A percentile compares a stretch with the other conserved stretches of the same genome.
phyloP scores from a whole-genome alignment of 805 yeast genomes.

The Nakazawaea sp. region DNA sequence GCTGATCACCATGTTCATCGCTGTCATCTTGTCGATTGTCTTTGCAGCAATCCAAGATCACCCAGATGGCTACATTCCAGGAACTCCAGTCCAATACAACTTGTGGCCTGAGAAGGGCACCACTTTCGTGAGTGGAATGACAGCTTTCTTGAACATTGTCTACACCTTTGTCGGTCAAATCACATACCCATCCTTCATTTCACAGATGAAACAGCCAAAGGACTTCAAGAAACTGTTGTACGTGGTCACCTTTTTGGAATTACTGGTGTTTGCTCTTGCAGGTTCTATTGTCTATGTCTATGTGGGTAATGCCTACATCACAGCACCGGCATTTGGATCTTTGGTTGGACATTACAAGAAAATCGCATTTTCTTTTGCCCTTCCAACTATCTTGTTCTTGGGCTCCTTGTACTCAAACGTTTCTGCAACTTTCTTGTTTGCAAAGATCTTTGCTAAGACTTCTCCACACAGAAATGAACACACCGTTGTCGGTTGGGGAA shows the following conservation, averaged over 20 bases:
- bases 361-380: slow-evolving; percentile 52
- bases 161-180: slow-evolving; percentile 62
- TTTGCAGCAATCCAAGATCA: slow-evolving; percentile 48
- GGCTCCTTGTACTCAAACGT: slow-evolving; percentile 52
- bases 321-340: slow-evolving; percentile 57
- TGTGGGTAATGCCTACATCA: slow-evolving; percentile 46
- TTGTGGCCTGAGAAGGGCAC: slow-evolving; percentile 48
- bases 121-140: slow-evolving; percentile 46
- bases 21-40: slow-evolving; percentile 43
- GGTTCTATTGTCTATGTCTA: slow-evolving; percentile 56
- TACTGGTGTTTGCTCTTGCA: slow-evolving; percentile 42
- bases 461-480: slow-evolving; percentile 40
- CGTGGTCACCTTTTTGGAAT: slow-evolving; percentile 43
- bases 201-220: slow-evolving; percentile 50
- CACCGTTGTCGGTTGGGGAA: slow-evolving; percentile 44
- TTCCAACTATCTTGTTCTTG: slow-evolving; percentile 50
- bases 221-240: slow-evolving; percentile 53
- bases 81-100: slow-evolving; percentile 33
- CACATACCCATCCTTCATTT: slow-evolving; percentile 55
- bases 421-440: slow-evolving; percentile 44
- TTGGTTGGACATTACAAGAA: slow-evolving; percentile 38
- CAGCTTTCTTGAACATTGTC: slow-evolving; percentile 50
- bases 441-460: slow-evolving; percentile 32
- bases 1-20: slow-evolving; percentile 51
- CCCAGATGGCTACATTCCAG: slow-evolving; percentile 33